Base-by-base conservation (phyloP, 371 early-diverging fungal species). In the Blakeslea trispora region DNA sequence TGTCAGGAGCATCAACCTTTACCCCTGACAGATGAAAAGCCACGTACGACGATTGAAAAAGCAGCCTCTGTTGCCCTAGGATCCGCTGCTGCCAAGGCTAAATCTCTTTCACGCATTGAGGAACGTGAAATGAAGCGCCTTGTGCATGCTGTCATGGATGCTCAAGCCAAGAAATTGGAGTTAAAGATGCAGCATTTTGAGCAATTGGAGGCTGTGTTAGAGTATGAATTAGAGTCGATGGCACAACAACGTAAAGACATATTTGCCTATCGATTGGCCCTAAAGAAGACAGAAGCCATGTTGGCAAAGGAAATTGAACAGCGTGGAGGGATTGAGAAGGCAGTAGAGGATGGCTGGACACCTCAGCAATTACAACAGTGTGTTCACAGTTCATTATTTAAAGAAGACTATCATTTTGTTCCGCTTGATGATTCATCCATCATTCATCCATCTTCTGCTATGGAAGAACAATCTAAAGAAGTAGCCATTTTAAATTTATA, bases 161-260 rank as follows among this genome's bases (percentile, higher is more conserved):
- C 87, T 15, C 92, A 98, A 66, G 61, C 91, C 54, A 84, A 85
- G 67, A 95, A 95, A 70, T 63, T 97, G 59, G 92, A 95, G 53
- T 69, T 92, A 41, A 97, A 97, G 70, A 85, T 98, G 82, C 81
- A 80, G 57, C 91, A 95, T 55, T 93, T 98, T 66, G 91, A 93
- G 42, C 94, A 95, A 59, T 59, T 97, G 65, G 97, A 96, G 66
- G 81, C 82, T 10, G 75, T 92, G 2, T 63, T 98, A 31, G 96
- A 95, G 60, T 75, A 81, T 31, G 97, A 97, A 70, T 74, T 90
- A 53, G 79, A 83, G 52, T 89, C 93, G 17, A 68, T 97, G 21
- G 92, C 91, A 53, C 80, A 83, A 23, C 93, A 94, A 72, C 84
- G 93, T 15, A 87, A 89, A 57, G 84, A 86, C 57, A 66, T 96